A percentile compares a stretch with the other conserved stretches of the same genome.
phyloP scores from a whole-genome alignment of 2,329 filamentous ascomycete genomes.

The Coniochaeta sp. region DNA sequence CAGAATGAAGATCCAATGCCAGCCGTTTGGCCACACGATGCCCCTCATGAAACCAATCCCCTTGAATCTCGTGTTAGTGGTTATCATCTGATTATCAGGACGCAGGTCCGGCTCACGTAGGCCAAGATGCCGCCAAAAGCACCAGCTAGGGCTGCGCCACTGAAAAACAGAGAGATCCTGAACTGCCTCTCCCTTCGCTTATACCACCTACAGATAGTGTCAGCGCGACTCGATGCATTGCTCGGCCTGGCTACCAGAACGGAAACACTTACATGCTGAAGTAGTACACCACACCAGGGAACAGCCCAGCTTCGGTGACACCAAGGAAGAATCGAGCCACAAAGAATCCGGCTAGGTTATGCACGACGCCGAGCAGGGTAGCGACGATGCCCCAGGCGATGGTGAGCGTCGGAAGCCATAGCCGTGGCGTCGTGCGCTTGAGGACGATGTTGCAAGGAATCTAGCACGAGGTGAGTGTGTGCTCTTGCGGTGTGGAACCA shows the following conservation, averaged over 20 bases:
- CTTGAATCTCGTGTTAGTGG: constrained; percentile 15
- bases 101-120: constrained; percentile 29
- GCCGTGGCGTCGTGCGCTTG: constrained; percentile 49
- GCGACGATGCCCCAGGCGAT: constrained; percentile 48
- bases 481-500: not conserved
- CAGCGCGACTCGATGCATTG: not conserved
- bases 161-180: constrained; percentile 49
- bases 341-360: constrained; percentile 43
- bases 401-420: constrained; percentile 52
- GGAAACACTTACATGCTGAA: constrained; percentile 30
- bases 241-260: too few species aligned
- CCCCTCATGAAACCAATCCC: constrained; percentile 46
- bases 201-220: constrained; percentile 31
- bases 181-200: constrained; percentile 46
- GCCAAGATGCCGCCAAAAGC: constrained; percentile 51
- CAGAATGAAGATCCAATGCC: constrained; percentile 55
- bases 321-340: constrained; percentile 48
- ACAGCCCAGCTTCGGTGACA: constrained; percentile 44
- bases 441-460: constrained; percentile 57
- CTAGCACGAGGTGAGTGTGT: constrained; percentile 17
- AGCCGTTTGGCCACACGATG: constrained; percentile 42
- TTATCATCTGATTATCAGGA: not conserved
- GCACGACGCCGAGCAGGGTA: constrained; percentile 41
- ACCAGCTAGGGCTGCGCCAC: constrained; percentile 44
- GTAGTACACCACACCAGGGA: constrained; percentile 43